phyloP scores from a whole-genome alignment of 371 early-diverging fungal genomes.

The Mortierella sp. region DNA sequence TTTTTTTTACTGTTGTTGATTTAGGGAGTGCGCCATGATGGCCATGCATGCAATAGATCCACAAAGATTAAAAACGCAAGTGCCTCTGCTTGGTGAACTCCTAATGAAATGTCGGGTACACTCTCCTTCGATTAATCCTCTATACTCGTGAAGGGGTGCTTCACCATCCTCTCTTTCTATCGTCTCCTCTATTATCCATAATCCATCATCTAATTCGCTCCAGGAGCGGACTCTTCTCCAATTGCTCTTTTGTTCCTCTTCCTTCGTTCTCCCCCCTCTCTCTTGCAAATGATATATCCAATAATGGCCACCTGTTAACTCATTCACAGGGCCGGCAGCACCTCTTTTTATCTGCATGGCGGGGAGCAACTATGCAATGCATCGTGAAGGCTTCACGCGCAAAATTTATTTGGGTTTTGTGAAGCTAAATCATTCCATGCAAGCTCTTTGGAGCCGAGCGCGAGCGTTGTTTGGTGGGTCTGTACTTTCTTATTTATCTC shows the following conservation, averaged over 20 bases:
- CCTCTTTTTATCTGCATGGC: constrained; percentile 8
- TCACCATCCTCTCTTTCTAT: not conserved
- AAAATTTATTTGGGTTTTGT: not conserved
- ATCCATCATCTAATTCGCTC: not conserved
- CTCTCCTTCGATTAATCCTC: not conserved
- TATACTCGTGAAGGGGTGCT: not conserved
- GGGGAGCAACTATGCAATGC: not conserved
- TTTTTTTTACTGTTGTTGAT: not conserved
- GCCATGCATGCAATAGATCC: constrained; percentile 18
- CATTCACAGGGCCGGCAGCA: not conserved
- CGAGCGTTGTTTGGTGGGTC: not conserved
- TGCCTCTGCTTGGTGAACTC: not conserved
- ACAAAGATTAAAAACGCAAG: not conserved
- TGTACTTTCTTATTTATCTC: too few relatives aligned
- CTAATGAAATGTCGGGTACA: not conserved
- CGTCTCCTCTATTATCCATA: not conserved
- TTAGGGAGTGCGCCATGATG: constrained; percentile 1
- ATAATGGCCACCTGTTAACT: not conserved
- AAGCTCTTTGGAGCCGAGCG: constrained; percentile 6
- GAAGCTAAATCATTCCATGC: constrained; percentile 1
- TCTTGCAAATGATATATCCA: not conserved
- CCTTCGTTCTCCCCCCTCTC: not conserved
- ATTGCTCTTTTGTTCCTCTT: not conserved
- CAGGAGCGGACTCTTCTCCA: constrained; percentile 7
- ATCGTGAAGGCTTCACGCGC: constrained; percentile 1